Evolutionary conservation across 1,284 basidiomycete species (phyloP).

Genomic region (Naganishia liquefaciens): DNA sequence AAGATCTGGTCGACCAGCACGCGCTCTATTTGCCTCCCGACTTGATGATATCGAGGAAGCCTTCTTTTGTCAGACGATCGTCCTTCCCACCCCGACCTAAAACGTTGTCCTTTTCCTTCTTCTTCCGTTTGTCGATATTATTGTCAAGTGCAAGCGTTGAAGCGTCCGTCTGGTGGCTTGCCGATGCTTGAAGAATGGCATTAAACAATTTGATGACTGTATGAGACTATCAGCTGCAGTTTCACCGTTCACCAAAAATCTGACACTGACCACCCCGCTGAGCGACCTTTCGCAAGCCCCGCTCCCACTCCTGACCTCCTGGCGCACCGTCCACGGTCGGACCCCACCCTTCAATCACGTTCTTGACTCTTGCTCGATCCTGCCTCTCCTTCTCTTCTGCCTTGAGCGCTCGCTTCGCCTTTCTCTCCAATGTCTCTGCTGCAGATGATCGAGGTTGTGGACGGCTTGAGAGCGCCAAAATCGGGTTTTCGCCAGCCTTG

Average conservation of each 20-base stretch:
- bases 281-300: conserved; percentile 52
- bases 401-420: conserved; percentile 42
- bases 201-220: conserved; percentile 56
- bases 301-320: conserved; percentile 53
- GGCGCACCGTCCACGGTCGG: conserved; percentile 37
- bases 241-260: not conserved
- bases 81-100: conserved; percentile 51
- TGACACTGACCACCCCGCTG: conserved; percentile 53
- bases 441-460: conserved; percentile 42
- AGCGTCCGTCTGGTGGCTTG: conserved; percentile 33
- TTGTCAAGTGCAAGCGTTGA: conserved; percentile 26
- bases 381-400: conserved; percentile 48
- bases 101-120: conserved; percentile 54
- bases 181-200: conserved; percentile 52
- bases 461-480: conserved; percentile 45
- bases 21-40: conserved; percentile 37
- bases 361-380: conserved; percentile 48
- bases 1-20: not conserved
- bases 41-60: conserved; percentile 55
- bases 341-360: conserved; percentile 52
- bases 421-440: conserved; percentile 37
- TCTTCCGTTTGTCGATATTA: conserved; percentile 41
- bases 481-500: conserved; percentile 37
- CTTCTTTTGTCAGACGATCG: conserved; percentile 52
- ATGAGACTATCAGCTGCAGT: not conserved